Percentiles rank a stretch among this genome's conserved stretches.
phyloP scores from a whole-genome alignment of 129 eudicot species.

The Tagetes patula region DNA sequence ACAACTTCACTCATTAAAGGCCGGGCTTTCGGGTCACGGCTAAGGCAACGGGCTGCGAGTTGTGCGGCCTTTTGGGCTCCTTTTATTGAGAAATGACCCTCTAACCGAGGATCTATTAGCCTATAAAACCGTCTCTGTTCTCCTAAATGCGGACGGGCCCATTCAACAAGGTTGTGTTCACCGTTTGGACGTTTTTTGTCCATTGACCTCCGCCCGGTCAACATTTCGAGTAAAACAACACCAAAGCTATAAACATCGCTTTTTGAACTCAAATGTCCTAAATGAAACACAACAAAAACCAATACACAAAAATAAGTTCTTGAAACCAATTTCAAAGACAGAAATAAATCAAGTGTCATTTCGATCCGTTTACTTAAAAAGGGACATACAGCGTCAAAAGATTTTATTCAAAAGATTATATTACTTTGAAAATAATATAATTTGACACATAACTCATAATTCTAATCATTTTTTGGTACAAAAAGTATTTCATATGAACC shows the following conservation, averaged over 20 bases:
- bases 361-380: neutral
- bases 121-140: conserved; percentile 51
- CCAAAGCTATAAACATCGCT: conserved; percentile 69
- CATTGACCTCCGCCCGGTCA: conserved; percentile 65
- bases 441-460: neutral
- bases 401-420: neutral
- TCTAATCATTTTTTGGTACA: neutral
- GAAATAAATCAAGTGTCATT: neutral
- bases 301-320: conserved; percentile 5
- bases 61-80: conserved; percentile 68
- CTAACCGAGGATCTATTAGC: conserved; percentile 56
- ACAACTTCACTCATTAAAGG: conserved; percentile 65
- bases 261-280: conserved; percentile 54
- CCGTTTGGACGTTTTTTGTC: conserved; percentile 64
- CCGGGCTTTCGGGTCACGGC: conserved; percentile 60
- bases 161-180: conserved; percentile 62
- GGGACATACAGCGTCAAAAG: neutral
- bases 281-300: conserved; percentile 16
- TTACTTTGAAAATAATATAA: neutral
- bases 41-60: conserved; percentile 60
- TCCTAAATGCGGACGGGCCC: conserved; percentile 61
- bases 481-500: neutral
- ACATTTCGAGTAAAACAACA: conserved; percentile 58
- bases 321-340: neutral
- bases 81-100: conserved; percentile 59